Evolutionary conservation across 129 eudicot species (phyloP), one percentile per base, ranked within the genome.

Genomic region (Erigeron canadensis): DNA sequence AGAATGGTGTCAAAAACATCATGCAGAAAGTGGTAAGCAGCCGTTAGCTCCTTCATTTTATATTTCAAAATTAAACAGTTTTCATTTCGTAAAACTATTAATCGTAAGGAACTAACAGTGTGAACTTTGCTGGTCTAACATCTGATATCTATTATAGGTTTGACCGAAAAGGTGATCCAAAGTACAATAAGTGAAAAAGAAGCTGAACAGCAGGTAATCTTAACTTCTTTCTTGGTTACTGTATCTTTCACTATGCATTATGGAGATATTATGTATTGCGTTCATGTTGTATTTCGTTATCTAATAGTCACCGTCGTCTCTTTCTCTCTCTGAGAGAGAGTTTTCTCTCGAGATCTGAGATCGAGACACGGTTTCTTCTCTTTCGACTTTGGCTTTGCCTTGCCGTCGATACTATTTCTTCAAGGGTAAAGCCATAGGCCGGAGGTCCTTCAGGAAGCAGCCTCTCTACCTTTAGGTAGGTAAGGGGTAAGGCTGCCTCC

Each of bases 1-100:
- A 22, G 89, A 88, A 76, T 95, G 99, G 99, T 90, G 97, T 83
- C 94, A 83, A 81, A 73, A 77, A 11, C 99, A 95, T 83, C 99
- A 95, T 81, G 86, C 81, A 70, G 95, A 80, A 79, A 95, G 97
- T 78, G 99, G 99, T 90, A 78, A 72, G 88, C n/a, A 65, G 74
- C 62, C 34, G 67, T 38, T 57, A 38, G 57, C 65, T 50, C 42
- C 22, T 75, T 15, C 47, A 42, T 54, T 10, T 64, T 65, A 46
- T 15, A 17, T 6, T 69, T 69, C 21, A 62, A 11, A 55, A 54
- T 6, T 34, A 16, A 15, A 34, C 5, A 7, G 0, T 19, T 34
- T 10, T 43, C 34, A 21, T 22, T 41, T 63, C 23, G 4, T 8
- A 12, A 34, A n/a, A 47, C 28, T 5, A 9, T 16, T 16, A 62